phyloP scores from a whole-genome alignment of 1,284 basidiomycete species.

The Cutaneotrichosporon sp. region DNA sequence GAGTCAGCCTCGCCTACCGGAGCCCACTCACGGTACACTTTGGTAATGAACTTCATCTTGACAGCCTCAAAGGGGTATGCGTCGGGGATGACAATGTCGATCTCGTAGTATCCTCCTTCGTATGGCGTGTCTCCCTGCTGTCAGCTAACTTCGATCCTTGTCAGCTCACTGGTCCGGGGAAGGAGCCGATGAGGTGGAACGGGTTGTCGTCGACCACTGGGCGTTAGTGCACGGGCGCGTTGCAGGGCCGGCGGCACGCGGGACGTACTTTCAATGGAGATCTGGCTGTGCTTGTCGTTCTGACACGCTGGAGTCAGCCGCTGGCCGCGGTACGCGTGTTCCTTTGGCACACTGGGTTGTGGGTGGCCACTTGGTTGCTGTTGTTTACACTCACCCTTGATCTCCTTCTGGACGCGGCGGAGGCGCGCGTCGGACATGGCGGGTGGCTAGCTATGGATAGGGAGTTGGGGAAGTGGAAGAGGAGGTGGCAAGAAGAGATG shows the following conservation, averaged over 20 bases:
- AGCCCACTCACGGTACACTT: slow-evolving; percentile 71
- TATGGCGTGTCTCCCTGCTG: slow-evolving; percentile 72
- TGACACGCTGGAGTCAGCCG: slow-evolving; percentile 9
- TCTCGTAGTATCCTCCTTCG: slow-evolving; percentile 85
- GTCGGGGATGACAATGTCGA: slow-evolving; percentile 92
- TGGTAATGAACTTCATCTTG: slow-evolving; percentile 97
- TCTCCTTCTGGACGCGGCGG: slow-evolving; percentile 87
- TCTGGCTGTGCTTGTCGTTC: slow-evolving; percentile 76
- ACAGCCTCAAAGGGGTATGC: slow-evolving; percentile 95
- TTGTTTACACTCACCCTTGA: slow-evolving; percentile 56
- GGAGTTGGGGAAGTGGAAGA: not conserved
- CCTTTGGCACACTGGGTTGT: no score
- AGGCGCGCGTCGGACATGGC: slow-evolving; percentile 69
- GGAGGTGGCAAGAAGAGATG: not conserved
- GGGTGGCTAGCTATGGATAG: not conserved
- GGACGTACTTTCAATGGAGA: slow-evolving; percentile 61
- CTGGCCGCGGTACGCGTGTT: no score
- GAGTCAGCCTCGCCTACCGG: slow-evolving; percentile 2
- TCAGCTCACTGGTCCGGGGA: slow-evolving; percentile 72
- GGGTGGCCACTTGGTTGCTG: no score
- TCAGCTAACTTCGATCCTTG: not conserved
- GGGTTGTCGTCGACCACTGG: slow-evolving; percentile 74
- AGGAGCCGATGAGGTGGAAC: slow-evolving; percentile 81
- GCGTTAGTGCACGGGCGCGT: not conserved
- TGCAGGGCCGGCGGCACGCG: not conserved